Base-by-base conservation (phyloP, 2,329 filamentous ascomycete genomes). In the Emydomyces testavorans region DNA sequence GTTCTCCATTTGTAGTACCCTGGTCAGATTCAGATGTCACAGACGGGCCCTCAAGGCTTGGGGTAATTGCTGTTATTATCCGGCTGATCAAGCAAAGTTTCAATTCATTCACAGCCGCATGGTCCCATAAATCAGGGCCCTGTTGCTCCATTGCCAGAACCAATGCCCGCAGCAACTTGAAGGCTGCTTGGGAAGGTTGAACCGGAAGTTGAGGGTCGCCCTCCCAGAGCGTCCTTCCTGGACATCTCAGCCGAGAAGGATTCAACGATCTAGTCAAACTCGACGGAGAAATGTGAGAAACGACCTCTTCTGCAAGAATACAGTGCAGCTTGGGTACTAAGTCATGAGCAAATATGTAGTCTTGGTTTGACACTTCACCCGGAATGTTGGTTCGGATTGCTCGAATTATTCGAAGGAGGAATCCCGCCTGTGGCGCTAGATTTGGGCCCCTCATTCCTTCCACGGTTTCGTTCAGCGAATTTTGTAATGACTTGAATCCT, bases 61-160 rank as follows among this genome's bases (percentile, higher is more conserved):
- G 6, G 10, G 2, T 42, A 21, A 65, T 46, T 23, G 49, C 42
- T 15, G 41, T 31, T 2, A 57, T 65, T 1, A 90, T 60, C 41
- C 73, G 66, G 35, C 65, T 63, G 4, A 69, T 62, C 4, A 87
- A 59, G 38, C 70, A 62, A n/a, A 58, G 60, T 65, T 87, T 92
- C 53, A 94, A 58, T 0, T 70, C 68, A 0, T 57, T 57, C 1
- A 89, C 76, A 0, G 85, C 83, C 1, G 72, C 71, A 2, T 78
- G 74, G 46, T 82, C 88, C 89, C 89, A 96, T 2, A 95, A 64
- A 61, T 95, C 90, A 38, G 77, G 71, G 0, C 89, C 89, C 2
- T 76, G 70, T 10, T 73, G 69, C 2, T 75, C 75, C 86, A 95
- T 93, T 4, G 74, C 70, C 39, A 69, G 67, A 3, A 78, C 76